Evolutionary conservation across 805 yeast species (phyloP).

Genomic region (Saccharomycopsis malanga): DNA sequence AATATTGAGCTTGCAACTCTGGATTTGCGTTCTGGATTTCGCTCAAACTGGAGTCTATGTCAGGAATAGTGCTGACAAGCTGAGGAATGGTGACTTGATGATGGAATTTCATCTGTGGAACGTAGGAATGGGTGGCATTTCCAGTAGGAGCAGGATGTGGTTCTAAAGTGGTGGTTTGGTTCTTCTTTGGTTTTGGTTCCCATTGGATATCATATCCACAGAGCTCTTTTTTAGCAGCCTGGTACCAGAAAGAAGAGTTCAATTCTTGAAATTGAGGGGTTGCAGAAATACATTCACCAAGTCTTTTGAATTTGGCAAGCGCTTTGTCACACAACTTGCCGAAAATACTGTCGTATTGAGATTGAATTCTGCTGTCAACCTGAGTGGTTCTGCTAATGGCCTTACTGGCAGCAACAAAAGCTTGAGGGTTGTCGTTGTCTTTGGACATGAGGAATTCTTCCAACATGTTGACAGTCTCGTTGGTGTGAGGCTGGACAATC

Average conservation of each 20-base stretch:
- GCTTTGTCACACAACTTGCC: constrained; percentile 14
- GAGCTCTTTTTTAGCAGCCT: constrained; percentile 19
- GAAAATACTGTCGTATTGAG: constrained; percentile 17
- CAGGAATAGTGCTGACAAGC: not conserved
- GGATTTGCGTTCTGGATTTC: not conserved
- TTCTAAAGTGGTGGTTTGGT: no score
- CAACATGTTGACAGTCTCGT: no score
- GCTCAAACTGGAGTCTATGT: not conserved
- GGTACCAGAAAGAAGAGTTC: constrained; percentile 16
- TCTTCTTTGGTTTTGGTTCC: not conserved
- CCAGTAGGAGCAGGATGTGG: no score
- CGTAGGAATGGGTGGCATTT: no score
- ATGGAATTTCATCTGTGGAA: no score
- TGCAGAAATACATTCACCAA: constrained; percentile 18
- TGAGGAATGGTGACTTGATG: no score
- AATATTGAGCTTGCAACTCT: constrained; percentile 18
- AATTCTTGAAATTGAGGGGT: constrained; percentile 13
- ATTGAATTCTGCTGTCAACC: no score
- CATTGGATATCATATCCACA: constrained; percentile 2
- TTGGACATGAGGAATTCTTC: no score
- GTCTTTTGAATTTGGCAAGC: constrained; percentile 8
- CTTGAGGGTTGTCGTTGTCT: no score
- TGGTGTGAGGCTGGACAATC: no score
- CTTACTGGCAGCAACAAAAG: no score
- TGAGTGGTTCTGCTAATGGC: no score